phyloP scores from a whole-genome alignment of 495 filamentous ascomycete species.

The Sabuloglossum arenarium region DNA sequence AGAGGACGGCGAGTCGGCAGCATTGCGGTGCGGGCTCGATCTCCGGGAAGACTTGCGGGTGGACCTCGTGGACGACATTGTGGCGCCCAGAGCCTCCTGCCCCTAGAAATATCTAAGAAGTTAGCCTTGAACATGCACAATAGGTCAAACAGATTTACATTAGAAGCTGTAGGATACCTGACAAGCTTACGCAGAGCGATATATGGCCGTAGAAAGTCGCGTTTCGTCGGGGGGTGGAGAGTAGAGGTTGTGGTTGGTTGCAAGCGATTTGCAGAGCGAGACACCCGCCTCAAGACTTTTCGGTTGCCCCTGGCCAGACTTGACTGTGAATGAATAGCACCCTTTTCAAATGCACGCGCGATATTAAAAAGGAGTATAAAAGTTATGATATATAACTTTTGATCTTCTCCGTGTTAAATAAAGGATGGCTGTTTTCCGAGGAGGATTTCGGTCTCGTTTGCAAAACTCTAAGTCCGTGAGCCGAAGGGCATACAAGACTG shows the following conservation, averaged over 20 bases:
- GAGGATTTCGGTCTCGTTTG: background rate
- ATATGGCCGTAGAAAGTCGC: background rate
- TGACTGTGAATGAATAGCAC: background rate
- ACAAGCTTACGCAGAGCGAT: background rate
- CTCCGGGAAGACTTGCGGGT: slow-evolving; percentile 3
- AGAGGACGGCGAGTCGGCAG: background rate
- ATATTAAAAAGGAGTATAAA: background rate
- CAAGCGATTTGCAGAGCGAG: slow-evolving; percentile 1
- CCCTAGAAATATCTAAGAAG: background rate
- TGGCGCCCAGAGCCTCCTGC: slow-evolving; percentile 3
- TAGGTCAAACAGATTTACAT: background rate
- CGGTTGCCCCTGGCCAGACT: slow-evolving; percentile 1
- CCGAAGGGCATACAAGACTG: no score
- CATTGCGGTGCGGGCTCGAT: slow-evolving; percentile 2
- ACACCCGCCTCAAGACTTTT: background rate
- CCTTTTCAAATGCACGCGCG: background rate
- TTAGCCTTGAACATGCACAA: background rate
- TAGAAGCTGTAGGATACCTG: background rate
- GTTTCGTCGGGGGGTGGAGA: background rate
- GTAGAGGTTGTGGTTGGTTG: slow-evolving; percentile 2
- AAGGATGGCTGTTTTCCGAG: background rate
- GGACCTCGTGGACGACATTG: slow-evolving; percentile 4
- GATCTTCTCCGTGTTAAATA: background rate
- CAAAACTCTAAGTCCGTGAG: background rate
- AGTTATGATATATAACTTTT: background rate